Base-by-base conservation (phyloP, 192 early-diverging fungal genomes). In the Gaertneriomyces sp. region DNA sequence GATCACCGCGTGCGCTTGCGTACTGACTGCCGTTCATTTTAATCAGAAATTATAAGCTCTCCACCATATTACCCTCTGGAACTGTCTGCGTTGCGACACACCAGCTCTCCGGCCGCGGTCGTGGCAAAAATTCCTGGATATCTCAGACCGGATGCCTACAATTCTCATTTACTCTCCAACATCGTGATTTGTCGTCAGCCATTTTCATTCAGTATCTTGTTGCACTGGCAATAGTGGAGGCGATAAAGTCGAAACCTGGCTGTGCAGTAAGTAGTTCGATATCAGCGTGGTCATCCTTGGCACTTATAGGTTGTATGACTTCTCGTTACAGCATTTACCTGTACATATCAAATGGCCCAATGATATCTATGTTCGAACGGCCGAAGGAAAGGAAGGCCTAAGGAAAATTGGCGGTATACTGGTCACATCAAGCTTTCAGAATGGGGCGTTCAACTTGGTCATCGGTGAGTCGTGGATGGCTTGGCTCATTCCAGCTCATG, bases 321-420 rank as follows among this genome's bases (percentile, higher is more conserved):
- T 49, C 12, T 11, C 40, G 14, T 11, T 19, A 50, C 84, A 89
- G 66, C 72, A 87, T 14, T 64, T 97, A 11, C 91, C 93, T 0
- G 70, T 99, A 59, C 82, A 84, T 41, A 73, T 99, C 51, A 99
- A 99, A 75, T 99, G 96, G 96, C 96, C 96, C 49, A 99, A 99
- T 67, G 96, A 99, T 68, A 82, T 99, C 17, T 99, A 99, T 74
- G 90, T 82, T 4, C 50, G 63, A 33, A 44, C 51, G 42, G 64
- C 14, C 20, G 41, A 58, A 9, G 76, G 62, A 41, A 47, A 45
- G n/a, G 67, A 63, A 1, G 58, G 58, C 16, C 52, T 76, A 61
- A 72, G 64, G 59, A 94, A 95, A 77, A 87, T 98, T 50, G 91
- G 96, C 59, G 95, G 96, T 3, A 84, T 97, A 4, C 74, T 99